Base-by-base conservation (phyloP, 352 stramenopile genomes). In the Globisporangium uncinulatum region DNA sequence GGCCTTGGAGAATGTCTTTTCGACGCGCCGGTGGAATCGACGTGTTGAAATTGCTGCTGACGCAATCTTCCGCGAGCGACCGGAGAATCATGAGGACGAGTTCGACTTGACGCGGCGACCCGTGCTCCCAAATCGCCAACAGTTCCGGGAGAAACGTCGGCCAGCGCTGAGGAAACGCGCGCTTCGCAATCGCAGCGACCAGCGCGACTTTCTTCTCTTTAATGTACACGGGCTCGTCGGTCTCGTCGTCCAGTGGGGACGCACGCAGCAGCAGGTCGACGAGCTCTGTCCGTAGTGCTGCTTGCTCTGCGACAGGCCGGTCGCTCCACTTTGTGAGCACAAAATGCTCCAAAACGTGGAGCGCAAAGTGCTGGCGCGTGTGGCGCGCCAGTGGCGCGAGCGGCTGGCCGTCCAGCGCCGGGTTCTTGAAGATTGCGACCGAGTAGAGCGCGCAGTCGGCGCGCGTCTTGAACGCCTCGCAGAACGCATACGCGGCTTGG, bases 141-240 rank as follows among this genome's bases (percentile, higher is more conserved):
- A 92, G 36, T 31, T 89, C 78, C 5, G 77, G 63, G 29, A 92
- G 54, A 15, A 92, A 69, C 20, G 89, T 69, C 1, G 79, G 78
- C 78, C 80, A 92, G 6, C 79, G 83, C 66, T 92, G 83, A n/a
- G 83, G 83, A 56, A 92, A 92, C 65, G 89, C 79, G 2, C 83
- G 67, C 70, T 92, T 92, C 24, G 78, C 83, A 11, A 92, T 81
- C 59, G 87, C 69, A 2, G 80, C 73, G 41, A 92, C 47, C 8
- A 92, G 72, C 56, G 75, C 57, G 4, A 92, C 83, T 32, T 90
- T 87, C 66, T 92, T 92, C 67, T 92, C 83, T 15, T 77, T 74
- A 15, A 92, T 57, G 55, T 86, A 92, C 19, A 79, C 68, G 0
- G 83, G 83, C 45, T 89, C 77, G 37, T 75, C 13, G 13, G 5